These are phyloP conservation scores for Phoma sp. DNA, from an alignment of 2,329 filamentous ascomycete genomes.

Conservation along the genomic window DNA sequence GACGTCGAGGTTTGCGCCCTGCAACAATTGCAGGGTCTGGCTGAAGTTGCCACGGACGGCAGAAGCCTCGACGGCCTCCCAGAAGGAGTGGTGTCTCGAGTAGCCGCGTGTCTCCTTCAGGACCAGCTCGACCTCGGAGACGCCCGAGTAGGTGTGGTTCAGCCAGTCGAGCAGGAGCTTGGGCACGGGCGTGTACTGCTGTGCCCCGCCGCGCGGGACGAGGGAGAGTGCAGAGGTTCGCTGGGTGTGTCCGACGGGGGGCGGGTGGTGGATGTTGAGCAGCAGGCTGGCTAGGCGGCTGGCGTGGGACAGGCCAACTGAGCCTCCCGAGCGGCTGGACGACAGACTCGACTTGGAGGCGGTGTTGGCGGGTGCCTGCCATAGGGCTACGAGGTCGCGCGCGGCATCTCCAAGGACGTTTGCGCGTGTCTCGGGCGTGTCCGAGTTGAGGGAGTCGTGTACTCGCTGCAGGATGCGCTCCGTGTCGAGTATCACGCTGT, in stretches of 20 bases:
- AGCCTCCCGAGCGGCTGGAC: slow-evolving; percentile 51
- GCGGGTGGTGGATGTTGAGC: slow-evolving; percentile 74
- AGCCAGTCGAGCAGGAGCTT: slow-evolving; percentile 85
- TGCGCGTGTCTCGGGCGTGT: slow-evolving; percentile 38
- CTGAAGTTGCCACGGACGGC: slow-evolving; percentile 77
- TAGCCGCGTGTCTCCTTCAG: slow-evolving; percentile 71
- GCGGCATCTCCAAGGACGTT: slow-evolving; percentile 36
- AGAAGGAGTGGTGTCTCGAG: slow-evolving; percentile 78
- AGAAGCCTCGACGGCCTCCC: slow-evolving; percentile 76
- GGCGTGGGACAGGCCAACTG: slow-evolving; percentile 73
- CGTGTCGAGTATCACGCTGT: slow-evolving; percentile 74
- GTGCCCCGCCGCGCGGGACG: slow-evolving; percentile 28
- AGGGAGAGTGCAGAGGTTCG: slow-evolving; percentile 35
- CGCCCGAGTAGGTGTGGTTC: slow-evolving; percentile 73
- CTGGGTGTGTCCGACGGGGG: slow-evolving; percentile 34
- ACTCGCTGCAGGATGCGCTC: slow-evolving; percentile 68
- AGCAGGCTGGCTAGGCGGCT: slow-evolving; percentile 79
- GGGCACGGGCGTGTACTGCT: slow-evolving; percentile 64
- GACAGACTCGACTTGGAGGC: slow-evolving; percentile 19
- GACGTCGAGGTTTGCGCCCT: slow-evolving; percentile 77
- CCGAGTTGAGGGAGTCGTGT: slow-evolving; percentile 41
- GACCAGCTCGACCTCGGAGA: slow-evolving; percentile 70
- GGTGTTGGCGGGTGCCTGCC: slow-evolving; percentile 60
- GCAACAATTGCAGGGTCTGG: slow-evolving; percentile 71
- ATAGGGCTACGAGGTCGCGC: slow-evolving; percentile 39